phyloP scores from a whole-genome alignment of 2,329 filamentous ascomycete genomes.

The Fusarium virguliforme region DNA sequence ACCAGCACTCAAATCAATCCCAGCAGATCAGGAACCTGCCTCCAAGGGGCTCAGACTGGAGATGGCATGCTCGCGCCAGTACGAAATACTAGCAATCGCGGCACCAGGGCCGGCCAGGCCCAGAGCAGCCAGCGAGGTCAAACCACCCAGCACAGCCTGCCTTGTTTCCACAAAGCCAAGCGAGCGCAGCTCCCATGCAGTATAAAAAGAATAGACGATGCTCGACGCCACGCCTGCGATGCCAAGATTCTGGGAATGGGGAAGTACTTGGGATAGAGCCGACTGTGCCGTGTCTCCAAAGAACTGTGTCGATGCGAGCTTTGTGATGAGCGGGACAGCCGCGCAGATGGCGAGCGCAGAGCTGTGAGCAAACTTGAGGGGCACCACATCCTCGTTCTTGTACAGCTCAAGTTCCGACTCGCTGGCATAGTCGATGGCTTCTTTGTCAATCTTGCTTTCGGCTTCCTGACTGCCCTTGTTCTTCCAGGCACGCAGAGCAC shows the following conservation, averaged over 20 bases:
- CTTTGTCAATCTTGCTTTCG: neutral
- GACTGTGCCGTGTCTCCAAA: neutral
- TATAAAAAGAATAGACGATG: conserved; percentile 1
- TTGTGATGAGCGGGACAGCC: neutral
- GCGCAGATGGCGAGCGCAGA: neutral
- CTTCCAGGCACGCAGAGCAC: neutral
- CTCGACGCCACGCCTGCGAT: neutral
- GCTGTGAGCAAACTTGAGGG: neutral
- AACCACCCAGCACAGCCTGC: neutral
- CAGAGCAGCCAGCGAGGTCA: neutral
- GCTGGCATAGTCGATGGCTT: neutral
- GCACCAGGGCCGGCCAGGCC: neutral
- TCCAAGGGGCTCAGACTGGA: neutral
- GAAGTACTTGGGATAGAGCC: neutral
- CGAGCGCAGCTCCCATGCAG: conserved; percentile 6
- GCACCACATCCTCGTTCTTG: neutral
- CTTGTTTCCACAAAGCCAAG: neutral
- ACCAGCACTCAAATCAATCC: no score
- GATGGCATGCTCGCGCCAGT: neutral
- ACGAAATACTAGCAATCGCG: neutral
- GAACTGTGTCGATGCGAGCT: neutral
- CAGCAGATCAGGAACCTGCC: no score
- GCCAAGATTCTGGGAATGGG: neutral
- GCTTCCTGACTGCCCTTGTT: neutral
- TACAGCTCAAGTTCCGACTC: neutral